A percentile compares a stretch with the other conserved stretches of the same genome.
Evolutionary conservation across 2,329 filamentous ascomycete genomes (phyloP).

Genomic region (Trichoderma guizhouense): DNA sequence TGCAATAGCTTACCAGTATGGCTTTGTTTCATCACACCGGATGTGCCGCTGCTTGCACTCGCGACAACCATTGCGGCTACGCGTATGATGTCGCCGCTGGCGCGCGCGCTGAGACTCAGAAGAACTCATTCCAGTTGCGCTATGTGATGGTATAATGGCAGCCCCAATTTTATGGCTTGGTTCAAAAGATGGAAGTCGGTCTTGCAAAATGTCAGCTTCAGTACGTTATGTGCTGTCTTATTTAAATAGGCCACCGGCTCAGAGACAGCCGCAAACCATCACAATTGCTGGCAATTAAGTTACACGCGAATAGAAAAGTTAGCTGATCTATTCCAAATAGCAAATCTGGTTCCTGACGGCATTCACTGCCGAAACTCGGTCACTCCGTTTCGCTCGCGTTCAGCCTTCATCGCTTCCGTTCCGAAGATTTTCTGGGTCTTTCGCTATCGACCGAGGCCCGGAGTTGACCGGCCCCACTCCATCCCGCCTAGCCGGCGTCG

Average conservation of each 20-base stretch:
- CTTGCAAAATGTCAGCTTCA: background rate
- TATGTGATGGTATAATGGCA: background rate
- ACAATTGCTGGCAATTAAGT: background rate
- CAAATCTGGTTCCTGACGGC: background rate
- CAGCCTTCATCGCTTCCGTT: background rate
- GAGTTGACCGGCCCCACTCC: background rate
- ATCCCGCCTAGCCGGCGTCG: background rate
- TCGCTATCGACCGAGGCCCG: background rate
- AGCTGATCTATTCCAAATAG: background rate
- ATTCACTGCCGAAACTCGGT: background rate
- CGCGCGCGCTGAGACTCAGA: background rate
- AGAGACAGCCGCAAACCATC: background rate
- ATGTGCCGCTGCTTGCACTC: constrained; percentile 1
- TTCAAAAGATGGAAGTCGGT: background rate
- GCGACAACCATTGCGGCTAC: background rate
- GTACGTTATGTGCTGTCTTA: background rate
- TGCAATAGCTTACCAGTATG: background rate
- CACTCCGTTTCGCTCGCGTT: background rate
- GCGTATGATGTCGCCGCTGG: background rate
- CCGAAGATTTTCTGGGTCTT: background rate
- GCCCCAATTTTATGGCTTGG: background rate
- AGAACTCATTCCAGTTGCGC: background rate
- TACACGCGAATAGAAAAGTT: background rate
- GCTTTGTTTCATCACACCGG: background rate
- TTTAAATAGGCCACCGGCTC: background rate